Conservation (phyloP, 2,329 filamentous ascomycete species). For the Colletotrichum destructivum region DNA sequence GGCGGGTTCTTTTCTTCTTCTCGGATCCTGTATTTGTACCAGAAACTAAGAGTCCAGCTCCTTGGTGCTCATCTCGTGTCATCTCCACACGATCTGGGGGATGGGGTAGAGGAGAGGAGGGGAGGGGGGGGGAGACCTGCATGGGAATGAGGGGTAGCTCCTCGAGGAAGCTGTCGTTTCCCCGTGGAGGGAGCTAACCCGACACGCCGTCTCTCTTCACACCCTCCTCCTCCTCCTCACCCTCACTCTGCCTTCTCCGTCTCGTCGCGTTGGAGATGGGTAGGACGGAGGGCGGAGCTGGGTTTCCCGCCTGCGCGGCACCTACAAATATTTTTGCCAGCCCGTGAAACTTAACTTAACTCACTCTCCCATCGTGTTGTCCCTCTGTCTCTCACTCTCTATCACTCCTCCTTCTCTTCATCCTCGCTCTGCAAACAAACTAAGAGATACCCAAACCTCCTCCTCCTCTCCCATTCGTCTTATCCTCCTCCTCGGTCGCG, state of each 20-base stretch:
- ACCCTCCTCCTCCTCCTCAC: no score
- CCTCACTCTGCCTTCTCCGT: no score
- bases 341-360: conserved; percentile 34
- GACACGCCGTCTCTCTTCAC: conserved; percentile 24
- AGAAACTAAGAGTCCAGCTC: conserved; percentile 19
- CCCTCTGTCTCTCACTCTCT: conserved; percentile 4
- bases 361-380: conserved; percentile 2
- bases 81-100: conserved; percentile 43
- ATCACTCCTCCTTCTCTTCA: conserved; percentile 18
- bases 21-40: no score
- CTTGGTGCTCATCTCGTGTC: conserved; percentile 42
- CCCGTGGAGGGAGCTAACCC: conserved; percentile 41
- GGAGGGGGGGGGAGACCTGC: background rate
- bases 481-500: conserved; percentile 15
- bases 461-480: conserved; percentile 8
- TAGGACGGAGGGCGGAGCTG: conserved; percentile 22
- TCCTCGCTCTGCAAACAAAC: conserved; percentile 22
- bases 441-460: conserved; percentile 24
- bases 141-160: conserved; percentile 43
- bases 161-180: conserved; percentile 36
- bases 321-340: conserved; percentile 42
- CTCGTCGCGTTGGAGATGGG: background rate
- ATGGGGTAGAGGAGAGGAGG: conserved; percentile 27
- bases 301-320: conserved; percentile 28
- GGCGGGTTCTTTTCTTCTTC: conserved; percentile 22